A percentile compares a stretch with the other conserved stretches of the same genome.
Evolutionary conservation across 371 early-diverging fungal genomes (phyloP).

Genomic region (Smittium mucronatum): DNA sequence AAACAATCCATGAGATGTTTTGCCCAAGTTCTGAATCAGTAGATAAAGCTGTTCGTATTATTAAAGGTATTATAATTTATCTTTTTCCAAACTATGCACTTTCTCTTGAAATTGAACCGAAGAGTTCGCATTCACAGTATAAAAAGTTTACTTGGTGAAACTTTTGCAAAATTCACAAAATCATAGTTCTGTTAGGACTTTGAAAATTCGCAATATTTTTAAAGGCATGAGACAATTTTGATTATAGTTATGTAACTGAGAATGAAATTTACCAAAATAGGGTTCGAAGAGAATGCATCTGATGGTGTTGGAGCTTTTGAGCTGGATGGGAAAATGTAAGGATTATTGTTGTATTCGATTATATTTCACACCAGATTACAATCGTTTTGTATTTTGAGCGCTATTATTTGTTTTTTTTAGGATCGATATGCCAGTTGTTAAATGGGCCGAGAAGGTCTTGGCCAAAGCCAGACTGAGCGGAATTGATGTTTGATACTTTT

Average conservation of each 20-base stretch:
- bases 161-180: no score
- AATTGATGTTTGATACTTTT: not conserved
- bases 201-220: no score
- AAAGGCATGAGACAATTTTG: no score
- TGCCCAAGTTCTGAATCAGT: slow-evolving; percentile 48
- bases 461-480: slow-evolving; percentile 14
- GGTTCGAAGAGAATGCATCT: slow-evolving; percentile 45
- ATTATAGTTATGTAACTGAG: no score
- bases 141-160: no score
- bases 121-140: slow-evolving; percentile 26
- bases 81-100: not conserved
- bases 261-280: no score
- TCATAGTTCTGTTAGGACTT: no score
- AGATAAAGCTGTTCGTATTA: slow-evolving; percentile 25
- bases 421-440: slow-evolving; percentile 46
- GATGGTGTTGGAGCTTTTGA: slow-evolving; percentile 76
- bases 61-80: slow-evolving; percentile 19
- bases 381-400: not conserved
- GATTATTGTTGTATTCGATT: not conserved
- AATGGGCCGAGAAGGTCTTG: slow-evolving; percentile 39
- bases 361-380: slow-evolving; percentile 23
- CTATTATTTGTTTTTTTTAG: slow-evolving; percentile 7
- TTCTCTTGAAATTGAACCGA: not conserved
- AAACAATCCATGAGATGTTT: slow-evolving; percentile 61
- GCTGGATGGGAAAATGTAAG: slow-evolving; percentile 68